A percentile compares a stretch with the other conserved stretches of the same genome.
These are phyloP conservation scores for Aureobasidium zeae DNA, from an alignment of 2,329 filamentous ascomycete species.

Conservation along the genomic window DNA sequence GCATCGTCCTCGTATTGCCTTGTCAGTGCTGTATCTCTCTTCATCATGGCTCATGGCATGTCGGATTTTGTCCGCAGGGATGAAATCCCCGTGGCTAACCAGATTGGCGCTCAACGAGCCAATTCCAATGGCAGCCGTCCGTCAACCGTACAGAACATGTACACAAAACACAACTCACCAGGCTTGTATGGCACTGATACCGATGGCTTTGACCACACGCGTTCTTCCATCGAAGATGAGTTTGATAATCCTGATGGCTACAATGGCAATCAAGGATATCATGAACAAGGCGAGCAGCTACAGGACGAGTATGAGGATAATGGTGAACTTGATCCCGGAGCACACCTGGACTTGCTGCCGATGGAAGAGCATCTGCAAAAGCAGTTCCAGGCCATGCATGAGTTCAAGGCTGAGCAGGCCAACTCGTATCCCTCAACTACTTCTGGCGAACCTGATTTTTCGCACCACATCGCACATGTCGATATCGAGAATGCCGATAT, in stretches of 20 bases:
- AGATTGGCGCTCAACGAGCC: background rate
- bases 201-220: constrained; percentile 30
- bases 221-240: constrained; percentile 17
- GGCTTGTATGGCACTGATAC: constrained; percentile 31
- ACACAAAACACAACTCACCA: constrained; percentile 17
- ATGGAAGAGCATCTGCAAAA: no score
- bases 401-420: background rate
- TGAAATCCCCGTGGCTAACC: background rate
- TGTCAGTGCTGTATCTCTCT: no score
- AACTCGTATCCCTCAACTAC: constrained; percentile 32
- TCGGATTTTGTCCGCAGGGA: background rate
- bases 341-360: no score
- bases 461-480: no score
- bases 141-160: constrained; percentile 11
- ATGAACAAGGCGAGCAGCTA: no score
- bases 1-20: no score
- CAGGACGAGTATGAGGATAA: background rate
- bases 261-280: constrained; percentile 16
- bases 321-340: no score
- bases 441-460: constrained; percentile 22
- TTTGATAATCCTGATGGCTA: constrained; percentile 17
- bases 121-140: constrained; percentile 1
- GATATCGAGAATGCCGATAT: background rate
- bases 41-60: background rate
- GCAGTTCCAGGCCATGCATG: no score